phyloP scores from a whole-genome alignment of 2,329 filamentous ascomycete genomes.

The Calonectria montana region DNA sequence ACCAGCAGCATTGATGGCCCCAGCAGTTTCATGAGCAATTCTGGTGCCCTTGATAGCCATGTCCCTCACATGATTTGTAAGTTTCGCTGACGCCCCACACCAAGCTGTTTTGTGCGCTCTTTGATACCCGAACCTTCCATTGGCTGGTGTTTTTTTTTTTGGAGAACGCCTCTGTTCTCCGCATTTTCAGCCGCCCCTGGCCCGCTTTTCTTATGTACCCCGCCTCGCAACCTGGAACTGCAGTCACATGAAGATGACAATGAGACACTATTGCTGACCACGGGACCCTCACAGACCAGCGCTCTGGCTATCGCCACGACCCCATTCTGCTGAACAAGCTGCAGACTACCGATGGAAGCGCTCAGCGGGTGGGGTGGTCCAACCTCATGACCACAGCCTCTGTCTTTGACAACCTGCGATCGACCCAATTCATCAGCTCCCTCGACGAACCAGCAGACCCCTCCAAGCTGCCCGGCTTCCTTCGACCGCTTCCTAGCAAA shows the following conservation, averaged over 20 bases:
- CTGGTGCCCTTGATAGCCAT: conserved; percentile 53
- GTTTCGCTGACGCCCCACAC: conserved; percentile 41
- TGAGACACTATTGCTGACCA: conserved; percentile 45
- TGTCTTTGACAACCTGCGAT: conserved; percentile 53
- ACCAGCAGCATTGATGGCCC: conserved; percentile 46
- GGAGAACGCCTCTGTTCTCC: conserved; percentile 42
- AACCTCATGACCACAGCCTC: conserved; percentile 48
- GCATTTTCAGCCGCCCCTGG: conserved; percentile 39
- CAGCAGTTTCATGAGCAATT: conserved; percentile 41
- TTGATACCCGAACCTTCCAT: conserved; percentile 21
- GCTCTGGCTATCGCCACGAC: conserved; percentile 51
- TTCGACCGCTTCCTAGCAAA: conserved; percentile 81
- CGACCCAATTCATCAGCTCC: conserved; percentile 57
- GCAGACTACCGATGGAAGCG: conserved; percentile 38
- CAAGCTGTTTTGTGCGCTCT: conserved; percentile 34
- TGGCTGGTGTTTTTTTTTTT: conserved; percentile 34
- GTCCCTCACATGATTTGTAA: conserved; percentile 62
- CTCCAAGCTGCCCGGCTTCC: conserved; percentile 71
- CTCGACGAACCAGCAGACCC: conserved; percentile 59
- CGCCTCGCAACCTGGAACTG: conserved; percentile 30
- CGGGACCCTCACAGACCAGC: conserved; percentile 49
- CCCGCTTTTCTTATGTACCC: conserved; percentile 38
- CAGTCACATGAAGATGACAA: conserved; percentile 40
- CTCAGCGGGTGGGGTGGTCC: conserved; percentile 44
- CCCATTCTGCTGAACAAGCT: conserved; percentile 45